These are phyloP conservation scores for Paecilomyces dactylethromorphus DNA, from an alignment of 2,329 filamentous ascomycete genomes.

Conservation along the genomic window DNA sequence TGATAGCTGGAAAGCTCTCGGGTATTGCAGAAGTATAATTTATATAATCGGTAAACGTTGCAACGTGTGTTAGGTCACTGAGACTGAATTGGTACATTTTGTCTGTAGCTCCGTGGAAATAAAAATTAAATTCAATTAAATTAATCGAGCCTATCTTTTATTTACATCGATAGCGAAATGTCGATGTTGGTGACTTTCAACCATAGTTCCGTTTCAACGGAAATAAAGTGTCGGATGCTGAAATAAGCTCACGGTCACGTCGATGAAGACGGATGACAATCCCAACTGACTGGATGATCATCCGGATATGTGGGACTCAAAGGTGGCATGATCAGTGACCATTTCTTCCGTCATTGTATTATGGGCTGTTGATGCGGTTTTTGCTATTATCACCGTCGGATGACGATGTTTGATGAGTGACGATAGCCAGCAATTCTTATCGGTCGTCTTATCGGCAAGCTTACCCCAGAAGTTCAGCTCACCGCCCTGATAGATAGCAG, in stretches of 20 bases:
- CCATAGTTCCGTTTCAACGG: not conserved
- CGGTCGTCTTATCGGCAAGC: not conserved
- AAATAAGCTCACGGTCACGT: not conserved
- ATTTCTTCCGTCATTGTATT: not conserved
- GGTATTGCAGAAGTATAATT: not conserved
- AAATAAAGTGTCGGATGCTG: not conserved
- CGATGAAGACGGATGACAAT: not conserved
- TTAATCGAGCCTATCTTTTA: not conserved
- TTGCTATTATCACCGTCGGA: not conserved
- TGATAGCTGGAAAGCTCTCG: not conserved
- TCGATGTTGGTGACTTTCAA: not conserved
- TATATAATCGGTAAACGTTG: not conserved
- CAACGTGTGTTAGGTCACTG: too few relatives aligned
- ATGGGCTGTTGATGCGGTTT: not conserved
- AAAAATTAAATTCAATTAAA: not conserved
- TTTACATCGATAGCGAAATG: not conserved
- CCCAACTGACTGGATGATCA: not conserved
- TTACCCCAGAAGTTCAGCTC: not conserved
- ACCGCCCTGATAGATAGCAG: not conserved
- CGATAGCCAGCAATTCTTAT: not conserved
- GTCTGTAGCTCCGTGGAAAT: not conserved
- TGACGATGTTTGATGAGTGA: not conserved
- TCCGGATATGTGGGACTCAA: not conserved
- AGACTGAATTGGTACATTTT: too few relatives aligned
- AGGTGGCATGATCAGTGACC: not conserved